Conservation (phyloP, 73 alveolate species). For the Symbiodinium natans region DNA sequence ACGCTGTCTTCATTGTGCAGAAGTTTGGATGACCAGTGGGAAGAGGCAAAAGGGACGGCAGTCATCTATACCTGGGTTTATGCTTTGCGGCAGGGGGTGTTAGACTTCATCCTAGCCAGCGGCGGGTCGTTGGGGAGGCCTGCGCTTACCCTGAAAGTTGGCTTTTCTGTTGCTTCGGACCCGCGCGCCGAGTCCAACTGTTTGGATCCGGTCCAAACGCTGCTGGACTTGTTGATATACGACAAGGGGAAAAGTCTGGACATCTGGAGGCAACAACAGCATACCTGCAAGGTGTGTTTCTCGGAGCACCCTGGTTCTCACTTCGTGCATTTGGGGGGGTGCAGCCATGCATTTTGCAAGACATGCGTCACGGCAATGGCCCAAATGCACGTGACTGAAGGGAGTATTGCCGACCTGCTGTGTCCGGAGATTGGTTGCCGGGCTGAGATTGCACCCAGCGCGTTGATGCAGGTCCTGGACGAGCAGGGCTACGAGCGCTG, state of each 20-base stretch:
- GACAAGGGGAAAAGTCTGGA: conserved; percentile 43
- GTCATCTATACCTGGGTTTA: conserved; percentile 71
- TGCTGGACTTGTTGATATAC: conserved; percentile 17
- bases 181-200: conserved; percentile 36
- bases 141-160: neutral
- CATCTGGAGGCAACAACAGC: conserved; percentile 62
- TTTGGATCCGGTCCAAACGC: neutral
- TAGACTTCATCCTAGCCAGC: neutral
- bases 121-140: neutral
- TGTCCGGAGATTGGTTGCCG: conserved; percentile 74
- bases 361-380: conserved; percentile 63
- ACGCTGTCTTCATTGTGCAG: conserved; percentile 24
- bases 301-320: conserved; percentile 72
- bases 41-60: conserved; percentile 44
- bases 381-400: conserved; percentile 40
- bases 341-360: conserved; percentile 72
- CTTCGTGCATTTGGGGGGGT: conserved; percentile 54
- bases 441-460: conserved; percentile 15
- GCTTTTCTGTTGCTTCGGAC: neutral
- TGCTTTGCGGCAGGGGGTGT: conserved; percentile 39
- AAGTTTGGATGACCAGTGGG: conserved; percentile 41
- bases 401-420: neutral
- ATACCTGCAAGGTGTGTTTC: conserved; percentile 45
- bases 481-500: conserved; percentile 48
- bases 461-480: conserved; percentile 21